Percentiles rank a stretch among this genome's conserved stretches.
Evolutionary conservation across 2,329 filamentous ascomycete genomes (phyloP).

Genomic region (Polychaeton citri): DNA sequence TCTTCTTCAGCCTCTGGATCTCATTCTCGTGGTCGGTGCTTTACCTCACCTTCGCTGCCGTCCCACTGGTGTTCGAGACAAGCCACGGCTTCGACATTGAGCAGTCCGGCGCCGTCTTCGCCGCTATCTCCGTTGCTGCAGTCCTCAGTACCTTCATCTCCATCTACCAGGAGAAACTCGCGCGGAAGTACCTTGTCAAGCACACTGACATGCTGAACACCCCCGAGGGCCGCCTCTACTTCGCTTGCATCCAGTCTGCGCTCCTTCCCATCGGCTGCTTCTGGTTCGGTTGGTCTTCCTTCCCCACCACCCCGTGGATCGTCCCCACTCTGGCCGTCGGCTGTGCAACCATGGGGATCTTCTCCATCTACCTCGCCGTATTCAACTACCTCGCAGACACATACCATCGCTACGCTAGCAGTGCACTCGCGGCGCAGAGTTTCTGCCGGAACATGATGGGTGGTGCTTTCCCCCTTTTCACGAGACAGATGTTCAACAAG

Average conservation of each 20-base stretch:
- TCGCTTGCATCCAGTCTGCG: constrained; percentile 61
- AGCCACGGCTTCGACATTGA: constrained; percentile 56
- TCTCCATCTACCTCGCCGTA: constrained; percentile 70
- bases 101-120: constrained; percentile 59
- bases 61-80: constrained; percentile 61
- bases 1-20: constrained; percentile 82
- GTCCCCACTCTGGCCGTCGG: constrained; percentile 56
- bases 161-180: constrained; percentile 14
- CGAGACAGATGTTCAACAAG: constrained; percentile 56
- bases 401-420: constrained; percentile 74
- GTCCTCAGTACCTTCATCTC: constrained; percentile 54
- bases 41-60: constrained; percentile 69
- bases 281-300: constrained; percentile 63
- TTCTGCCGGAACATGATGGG: constrained; percentile 77
- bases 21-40: constrained; percentile 82
- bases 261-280: constrained; percentile 71
- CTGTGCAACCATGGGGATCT: constrained; percentile 73
- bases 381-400: constrained; percentile 90
- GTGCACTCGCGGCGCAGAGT: constrained; percentile 72
- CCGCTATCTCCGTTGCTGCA: constrained; percentile 55
- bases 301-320: constrained; percentile 53
- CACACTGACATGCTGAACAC: constrained; percentile 28
- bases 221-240: constrained; percentile 72
- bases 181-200: constrained; percentile 9
- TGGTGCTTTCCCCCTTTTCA: constrained; percentile 68